Evolutionary conservation across 208 protist genomes (phyloP), one percentile per base, ranked within the genome.

Genomic region (Naegleria gruberi): DNA sequence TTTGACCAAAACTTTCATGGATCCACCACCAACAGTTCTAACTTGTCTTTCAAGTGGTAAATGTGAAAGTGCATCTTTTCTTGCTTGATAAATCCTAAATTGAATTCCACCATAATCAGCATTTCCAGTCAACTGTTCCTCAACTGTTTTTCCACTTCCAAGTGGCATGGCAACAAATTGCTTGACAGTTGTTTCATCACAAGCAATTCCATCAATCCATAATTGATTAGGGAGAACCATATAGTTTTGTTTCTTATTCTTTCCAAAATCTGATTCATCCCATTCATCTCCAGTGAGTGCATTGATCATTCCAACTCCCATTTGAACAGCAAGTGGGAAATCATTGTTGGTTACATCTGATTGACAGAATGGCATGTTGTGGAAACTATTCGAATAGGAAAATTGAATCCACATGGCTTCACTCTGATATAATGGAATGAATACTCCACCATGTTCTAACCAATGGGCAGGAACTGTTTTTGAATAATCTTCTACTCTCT

Each of bases 191-290:
- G 15, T 82, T 42, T 83, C 84, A n/a, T n/a, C n/a, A n/a, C n/a
- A n/a, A n/a, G n/a, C n/a, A 55, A 91, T 90, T 89, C 90, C 90
- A 43, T 91, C 90, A 1, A 91, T 43, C 90, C 90, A 91, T 46
- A 19, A 84, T 89, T 91, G 90, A 30, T 90, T 41, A 26, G 90
- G 90, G 4, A 43, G 5, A 2, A 82, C 84, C 37, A 42, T 12
- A 88, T 91, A 91, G 23, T 91, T 19, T 47, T 91, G 82, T 77
- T 7, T 7, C 7, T 42, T 41, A 23, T 43, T 43, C 8, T 41
- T 82, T 65, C 30, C 0, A 5, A 37, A 37, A 19, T 37, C n/a
- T 12, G 6, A 37, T 82, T 82, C 34, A 43, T 82, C 30, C 30
- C 40, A 65, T 42, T 7, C n/a, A 19, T 83, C 42, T 4, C 90